These are phyloP conservation scores for Arthroderma sp. DNA, from an alignment of 2,329 filamentous ascomycete genomes.

Conservation along the genomic window DNA sequence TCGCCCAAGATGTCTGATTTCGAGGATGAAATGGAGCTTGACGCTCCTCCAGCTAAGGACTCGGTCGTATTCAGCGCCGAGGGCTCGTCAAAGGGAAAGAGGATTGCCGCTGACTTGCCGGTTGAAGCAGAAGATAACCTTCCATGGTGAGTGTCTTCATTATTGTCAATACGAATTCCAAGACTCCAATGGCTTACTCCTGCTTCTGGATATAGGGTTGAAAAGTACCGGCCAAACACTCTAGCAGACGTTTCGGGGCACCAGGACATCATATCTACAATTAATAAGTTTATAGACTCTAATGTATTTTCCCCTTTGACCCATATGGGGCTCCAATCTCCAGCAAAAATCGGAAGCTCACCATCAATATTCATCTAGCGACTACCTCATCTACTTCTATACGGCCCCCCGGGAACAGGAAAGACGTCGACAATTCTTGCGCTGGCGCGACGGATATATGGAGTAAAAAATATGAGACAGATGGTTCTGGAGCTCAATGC, in stretches of 20 bases:
- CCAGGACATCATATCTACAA: conserved; percentile 91
- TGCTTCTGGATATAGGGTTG: conserved; percentile 51
- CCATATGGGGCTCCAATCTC: no score
- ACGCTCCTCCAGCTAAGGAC: conserved; percentile 39
- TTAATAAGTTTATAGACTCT: conserved; percentile 92
- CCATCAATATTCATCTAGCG: conserved; percentile 34
- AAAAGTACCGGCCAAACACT: conserved; percentile 86
- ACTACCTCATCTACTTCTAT: conserved; percentile 87
- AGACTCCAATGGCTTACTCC: conserved; percentile 10
- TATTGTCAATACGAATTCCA: no score
- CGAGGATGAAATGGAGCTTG: conserved; percentile 57
- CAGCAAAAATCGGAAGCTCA: background rate
- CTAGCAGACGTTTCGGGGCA: conserved; percentile 90
- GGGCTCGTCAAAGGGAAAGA: conserved; percentile 62
- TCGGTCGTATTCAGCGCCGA: conserved; percentile 59
- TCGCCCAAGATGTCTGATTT: conserved; percentile 37
- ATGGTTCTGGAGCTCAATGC: conserved; percentile 98
- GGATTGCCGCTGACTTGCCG: conserved; percentile 81
- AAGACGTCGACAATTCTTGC: conserved; percentile 96
- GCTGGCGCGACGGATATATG: conserved; percentile 85
- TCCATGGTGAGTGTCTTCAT: conserved; percentile 55
- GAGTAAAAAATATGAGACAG: conserved; percentile 80
- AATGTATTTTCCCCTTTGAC: conserved; percentile 42
- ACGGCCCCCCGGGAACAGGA: conserved; percentile 89
- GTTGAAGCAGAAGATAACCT: conserved; percentile 87